These are phyloP conservation scores for Nitzschia putrida DNA, from an alignment of 108 stramenopile genomes.

Conservation along the genomic window DNA sequence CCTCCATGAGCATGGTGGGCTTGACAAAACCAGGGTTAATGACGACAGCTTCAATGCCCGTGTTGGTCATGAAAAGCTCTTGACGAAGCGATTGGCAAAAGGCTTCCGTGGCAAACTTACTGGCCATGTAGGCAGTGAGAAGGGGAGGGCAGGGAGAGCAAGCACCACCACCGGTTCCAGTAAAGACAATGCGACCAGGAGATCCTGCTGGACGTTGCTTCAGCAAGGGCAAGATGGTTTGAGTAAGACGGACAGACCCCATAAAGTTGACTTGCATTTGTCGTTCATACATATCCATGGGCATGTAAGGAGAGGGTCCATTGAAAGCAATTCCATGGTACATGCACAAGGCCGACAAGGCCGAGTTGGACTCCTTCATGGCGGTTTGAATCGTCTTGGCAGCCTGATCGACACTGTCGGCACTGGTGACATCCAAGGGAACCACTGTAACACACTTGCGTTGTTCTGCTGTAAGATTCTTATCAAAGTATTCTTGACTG, in stretches of 20 bases:
- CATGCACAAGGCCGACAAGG: conserved; percentile 29
- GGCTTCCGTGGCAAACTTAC: conserved; percentile 45
- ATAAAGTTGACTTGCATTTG: conserved; percentile 53
- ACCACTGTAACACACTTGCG: conserved; percentile 21
- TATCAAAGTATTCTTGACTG: conserved; percentile 22
- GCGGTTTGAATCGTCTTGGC: conserved; percentile 10
- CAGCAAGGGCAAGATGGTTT: conserved; percentile 53
- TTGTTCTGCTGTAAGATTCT: conserved; percentile 19
- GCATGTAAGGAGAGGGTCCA: conserved; percentile 44
- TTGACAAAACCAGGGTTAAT: conserved; percentile 49
- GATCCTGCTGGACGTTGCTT: conserved; percentile 15
- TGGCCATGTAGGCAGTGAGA: conserved; percentile 43
- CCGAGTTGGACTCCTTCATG: conserved; percentile 5
- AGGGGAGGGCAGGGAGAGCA: conserved; percentile 42
- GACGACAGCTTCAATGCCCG: conserved; percentile 27
- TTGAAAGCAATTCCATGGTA: conserved; percentile 46
- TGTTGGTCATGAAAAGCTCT: conserved; percentile 36
- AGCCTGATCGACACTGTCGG: conserved; percentile 30
- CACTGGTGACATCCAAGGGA: conserved; percentile 34
- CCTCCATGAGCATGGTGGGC: conserved; percentile 46
- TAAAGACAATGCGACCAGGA: conserved; percentile 37
- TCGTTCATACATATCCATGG: conserved; percentile 39
- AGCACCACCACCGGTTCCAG: conserved; percentile 46
- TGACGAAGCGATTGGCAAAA: conserved; percentile 28
- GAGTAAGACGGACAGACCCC: conserved; percentile 47